Percentiles rank a stretch among this genome's conserved stretches.
Evolutionary conservation across 2,329 filamentous ascomycete species (phyloP).

Genomic region (Fusarium vanettenii): DNA sequence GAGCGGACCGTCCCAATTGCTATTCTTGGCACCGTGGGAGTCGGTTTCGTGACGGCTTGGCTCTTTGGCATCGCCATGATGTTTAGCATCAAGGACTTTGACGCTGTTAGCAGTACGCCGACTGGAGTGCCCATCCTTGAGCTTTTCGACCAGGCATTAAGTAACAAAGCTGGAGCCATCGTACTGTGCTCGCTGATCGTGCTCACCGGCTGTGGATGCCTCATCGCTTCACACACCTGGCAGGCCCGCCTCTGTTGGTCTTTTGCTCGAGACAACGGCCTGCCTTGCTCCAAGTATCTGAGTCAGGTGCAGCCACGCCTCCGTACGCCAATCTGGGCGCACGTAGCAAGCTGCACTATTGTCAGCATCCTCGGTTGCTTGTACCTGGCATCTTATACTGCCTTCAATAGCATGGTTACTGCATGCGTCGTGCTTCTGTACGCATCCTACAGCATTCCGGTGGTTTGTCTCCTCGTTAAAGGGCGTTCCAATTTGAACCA

Average conservation of each 20-base stretch:
- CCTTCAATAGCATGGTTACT: conserved; percentile 7
- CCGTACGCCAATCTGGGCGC: background rate
- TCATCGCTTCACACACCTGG: conserved; percentile 3
- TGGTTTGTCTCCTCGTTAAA: background rate
- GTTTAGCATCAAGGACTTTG: conserved; percentile 18
- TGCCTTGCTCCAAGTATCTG: background rate
- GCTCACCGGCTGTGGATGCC: background rate
- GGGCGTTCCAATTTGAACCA: background rate
- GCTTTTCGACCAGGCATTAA: background rate
- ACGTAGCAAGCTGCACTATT: background rate
- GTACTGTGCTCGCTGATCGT: background rate
- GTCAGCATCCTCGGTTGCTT: background rate
- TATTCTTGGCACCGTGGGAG: conserved; percentile 11
- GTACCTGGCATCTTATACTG: background rate
- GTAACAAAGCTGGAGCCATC: background rate
- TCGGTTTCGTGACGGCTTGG: conserved; percentile 20
- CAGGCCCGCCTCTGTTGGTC: conserved; percentile 9
- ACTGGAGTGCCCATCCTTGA: background rate
- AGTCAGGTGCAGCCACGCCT: background rate
- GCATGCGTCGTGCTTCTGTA: background rate
- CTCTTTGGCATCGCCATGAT: conserved; percentile 16
- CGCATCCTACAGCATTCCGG: background rate
- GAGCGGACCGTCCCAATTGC: background rate
- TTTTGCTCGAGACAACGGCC: background rate
- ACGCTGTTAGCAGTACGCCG: background rate